Evolutionary conservation across 192 early-diverging fungal species (phyloP).

Genomic region (Dimargaris xerosporica): DNA sequence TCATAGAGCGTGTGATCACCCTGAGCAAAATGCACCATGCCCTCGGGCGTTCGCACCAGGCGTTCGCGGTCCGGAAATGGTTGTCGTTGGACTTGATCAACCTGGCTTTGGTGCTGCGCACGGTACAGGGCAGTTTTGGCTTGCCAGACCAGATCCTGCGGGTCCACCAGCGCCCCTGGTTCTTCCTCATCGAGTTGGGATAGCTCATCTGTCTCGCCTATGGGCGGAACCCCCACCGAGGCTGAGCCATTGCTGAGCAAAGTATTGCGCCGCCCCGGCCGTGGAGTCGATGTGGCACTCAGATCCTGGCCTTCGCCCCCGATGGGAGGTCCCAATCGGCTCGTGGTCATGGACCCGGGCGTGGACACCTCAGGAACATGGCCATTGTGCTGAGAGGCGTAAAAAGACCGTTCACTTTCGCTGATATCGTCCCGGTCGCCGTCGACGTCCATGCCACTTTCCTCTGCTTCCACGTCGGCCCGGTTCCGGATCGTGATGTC

Average conservation of each 20-base stretch:
- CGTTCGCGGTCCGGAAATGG: background rate
- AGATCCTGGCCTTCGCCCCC: background rate
- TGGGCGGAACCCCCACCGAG: background rate
- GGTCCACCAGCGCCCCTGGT: background rate
- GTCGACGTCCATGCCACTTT: constrained; percentile 37
- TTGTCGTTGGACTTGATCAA: background rate
- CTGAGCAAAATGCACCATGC: constrained; percentile 10
- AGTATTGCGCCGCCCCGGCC: background rate
- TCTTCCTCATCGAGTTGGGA: background rate
- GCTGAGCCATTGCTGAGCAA: background rate
- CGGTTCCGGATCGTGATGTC: constrained; percentile 62
- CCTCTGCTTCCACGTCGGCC: constrained; percentile 32
- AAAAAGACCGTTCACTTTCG: constrained; percentile 8
- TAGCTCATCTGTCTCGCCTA: too few species aligned
- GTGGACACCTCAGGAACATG: constrained; percentile 1
- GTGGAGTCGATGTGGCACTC: background rate
- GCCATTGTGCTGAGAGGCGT: background rate
- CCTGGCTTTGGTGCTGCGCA: too few species aligned
- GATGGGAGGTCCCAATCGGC: background rate
- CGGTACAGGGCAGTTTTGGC: too few species aligned
- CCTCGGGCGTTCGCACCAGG: background rate
- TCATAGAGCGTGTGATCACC: constrained; percentile 14
- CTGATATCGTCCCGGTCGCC: constrained; percentile 36
- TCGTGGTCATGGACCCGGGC: constrained; percentile 1
- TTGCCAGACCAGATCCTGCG: too few species aligned